These are phyloP conservation scores for Clathrus columnatus DNA, from an alignment of 768 basidiomycete species.

Conservation along the genomic window DNA sequence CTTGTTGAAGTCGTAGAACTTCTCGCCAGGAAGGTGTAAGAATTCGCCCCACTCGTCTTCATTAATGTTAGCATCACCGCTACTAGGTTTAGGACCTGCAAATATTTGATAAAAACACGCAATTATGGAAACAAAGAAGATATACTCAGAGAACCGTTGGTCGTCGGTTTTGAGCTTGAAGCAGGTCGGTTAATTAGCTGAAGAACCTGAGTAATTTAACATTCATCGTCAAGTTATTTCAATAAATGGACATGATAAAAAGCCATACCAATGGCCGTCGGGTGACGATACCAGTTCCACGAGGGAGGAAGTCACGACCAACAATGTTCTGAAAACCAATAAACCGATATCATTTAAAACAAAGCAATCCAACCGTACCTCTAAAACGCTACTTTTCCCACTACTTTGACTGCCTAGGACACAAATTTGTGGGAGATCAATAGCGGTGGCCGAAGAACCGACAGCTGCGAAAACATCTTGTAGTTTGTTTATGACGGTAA, in stretches of 20 bases:
- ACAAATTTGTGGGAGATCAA: constrained; percentile 90
- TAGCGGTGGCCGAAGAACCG: constrained; percentile 64
- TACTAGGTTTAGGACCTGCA: constrained; percentile 31
- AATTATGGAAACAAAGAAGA: constrained; percentile 9
- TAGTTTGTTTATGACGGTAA: constrained; percentile 75
- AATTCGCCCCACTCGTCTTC: constrained; percentile 99
- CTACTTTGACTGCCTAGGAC: constrained; percentile 88
- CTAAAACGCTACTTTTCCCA: constrained; percentile 87
- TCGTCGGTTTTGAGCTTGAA: constrained; percentile 35
- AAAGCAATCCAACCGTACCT: constrained; percentile 40
- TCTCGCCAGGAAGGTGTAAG: constrained; percentile 90
- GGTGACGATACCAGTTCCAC: constrained; percentile 98
- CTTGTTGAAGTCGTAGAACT: constrained; percentile 96
- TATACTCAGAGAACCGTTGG: constrained; percentile 39
- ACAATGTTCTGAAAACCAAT: constrained; percentile 71
- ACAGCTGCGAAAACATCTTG: constrained; percentile 87
- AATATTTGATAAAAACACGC: neutral
- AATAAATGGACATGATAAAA: neutral
- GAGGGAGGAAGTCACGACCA: constrained; percentile 95
- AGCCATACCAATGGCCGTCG: constrained; percentile 80
- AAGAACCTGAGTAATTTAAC: constrained; percentile 49
- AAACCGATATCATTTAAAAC: neutral
- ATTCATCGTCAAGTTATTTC: neutral
- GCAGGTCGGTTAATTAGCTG: constrained; percentile 84
- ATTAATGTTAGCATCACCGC: constrained; percentile 70